Conservation (phyloP, 2,329 filamentous ascomycete species). For the Calonectria henricotiae region DNA sequence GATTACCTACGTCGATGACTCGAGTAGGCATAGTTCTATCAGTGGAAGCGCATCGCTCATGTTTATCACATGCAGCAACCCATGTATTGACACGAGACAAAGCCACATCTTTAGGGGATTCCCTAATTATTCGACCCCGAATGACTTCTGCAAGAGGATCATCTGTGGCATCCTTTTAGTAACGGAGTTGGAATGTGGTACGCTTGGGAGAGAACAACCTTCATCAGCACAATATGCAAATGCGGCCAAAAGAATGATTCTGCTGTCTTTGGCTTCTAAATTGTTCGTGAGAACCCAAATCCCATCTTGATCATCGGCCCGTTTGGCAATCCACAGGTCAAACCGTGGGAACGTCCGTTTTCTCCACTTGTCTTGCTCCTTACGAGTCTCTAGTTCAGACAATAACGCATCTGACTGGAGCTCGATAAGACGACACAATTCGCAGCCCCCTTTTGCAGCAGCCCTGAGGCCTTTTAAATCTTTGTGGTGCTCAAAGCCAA, state of each 20-base stretch:
- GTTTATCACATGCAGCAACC: conserved; percentile 16
- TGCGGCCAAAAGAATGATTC: conserved; percentile 20
- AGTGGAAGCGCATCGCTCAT: not conserved
- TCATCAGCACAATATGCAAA: conserved; percentile 25
- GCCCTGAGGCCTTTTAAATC: conserved; percentile 8
- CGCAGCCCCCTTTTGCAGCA: conserved; percentile 6
- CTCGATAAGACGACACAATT: conserved; percentile 14
- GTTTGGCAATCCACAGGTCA: conserved; percentile 24
- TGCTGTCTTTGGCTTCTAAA: not conserved
- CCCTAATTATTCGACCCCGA: not conserved
- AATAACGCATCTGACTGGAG: conserved; percentile 9
- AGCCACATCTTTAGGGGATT: not conserved
- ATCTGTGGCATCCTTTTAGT: conserved; percentile 1
- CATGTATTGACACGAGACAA: not conserved
- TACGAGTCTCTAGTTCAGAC: conserved; percentile 2
- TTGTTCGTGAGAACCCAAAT: conserved; percentile 27
- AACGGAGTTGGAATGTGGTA: not conserved
- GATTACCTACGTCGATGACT: conserved; percentile 2
- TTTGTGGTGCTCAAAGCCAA: conserved; percentile 15
- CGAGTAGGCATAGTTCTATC: not conserved
- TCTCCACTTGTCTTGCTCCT: not conserved
- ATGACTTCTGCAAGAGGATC: conserved; percentile 9
- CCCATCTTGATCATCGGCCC: conserved; percentile 18
- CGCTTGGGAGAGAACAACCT: conserved; percentile 4
- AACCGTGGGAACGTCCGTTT: not conserved